Base-by-base conservation (phyloP, 352 stramenopile species). In the Phytopythium mirpurense region DNA sequence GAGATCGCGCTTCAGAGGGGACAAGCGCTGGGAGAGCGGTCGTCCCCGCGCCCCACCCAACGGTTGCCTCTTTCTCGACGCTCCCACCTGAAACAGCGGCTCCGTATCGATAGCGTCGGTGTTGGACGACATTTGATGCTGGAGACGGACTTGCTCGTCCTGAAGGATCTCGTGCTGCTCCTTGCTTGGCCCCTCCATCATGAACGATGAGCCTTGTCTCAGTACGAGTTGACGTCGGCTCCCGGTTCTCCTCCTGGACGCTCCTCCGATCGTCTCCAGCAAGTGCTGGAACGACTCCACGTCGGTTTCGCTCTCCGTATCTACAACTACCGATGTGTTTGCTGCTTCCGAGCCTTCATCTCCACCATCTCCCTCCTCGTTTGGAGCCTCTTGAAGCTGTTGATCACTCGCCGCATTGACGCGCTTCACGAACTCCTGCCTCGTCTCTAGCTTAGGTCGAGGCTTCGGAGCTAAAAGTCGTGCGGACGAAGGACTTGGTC, bases 241-340 rank as follows among this genome's bases (percentile, higher is more conserved):
- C 3, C 60, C 53, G 57, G 71, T 72, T 19, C 47, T 27, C 2
- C 18, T 18, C n/a, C 21, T 63, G 73, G 40, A 68, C 49, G 4
- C 14, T 11, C 14, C 32, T 16, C 72, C 68, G 0, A 74, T 42
- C 19, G 54, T 57, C 43, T 86, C 74, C 6, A 88, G 43, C 2
- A 88, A 60, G 23, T 74, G 57, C 49, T 86, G 78, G 27, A 88
- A 88, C 1, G 67, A 66, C 29, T 58, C 59, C 0, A 71, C 35
- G 10, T 59, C 37, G 0, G 34, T 18, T 32, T 34, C 42, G 21
- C 11, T 45, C 14, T 4, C 23, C 12, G 24, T n/a, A 0, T 27
- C 15, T 4, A 2, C 14, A 46, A 8, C 41, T 27, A 31, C 11
- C 21, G 23, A 10, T 5, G 41, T 21, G 5, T 11, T 9, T n/a